Evolutionary conservation across 169 alveolate species (phyloP).

Genomic region (Cardiosporidium cionae): DNA sequence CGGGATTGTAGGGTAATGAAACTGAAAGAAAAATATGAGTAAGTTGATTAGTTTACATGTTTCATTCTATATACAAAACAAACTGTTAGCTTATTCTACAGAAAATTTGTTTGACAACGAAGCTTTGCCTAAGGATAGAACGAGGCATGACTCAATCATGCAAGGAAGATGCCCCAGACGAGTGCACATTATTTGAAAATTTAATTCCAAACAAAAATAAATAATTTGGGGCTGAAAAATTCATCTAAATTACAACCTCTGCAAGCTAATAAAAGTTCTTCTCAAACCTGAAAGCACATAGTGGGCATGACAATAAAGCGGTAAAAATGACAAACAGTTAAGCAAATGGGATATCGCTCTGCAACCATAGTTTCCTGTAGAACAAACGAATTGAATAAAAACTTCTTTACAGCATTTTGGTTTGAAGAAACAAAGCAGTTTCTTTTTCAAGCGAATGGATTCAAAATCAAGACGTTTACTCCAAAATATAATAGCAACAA

Average conservation of each 20-base stretch:
- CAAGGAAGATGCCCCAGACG: no score
- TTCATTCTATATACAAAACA: no score
- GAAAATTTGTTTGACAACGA: no score
- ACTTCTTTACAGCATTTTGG: background rate
- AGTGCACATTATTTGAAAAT: no score
- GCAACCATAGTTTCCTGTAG: constrained; percentile 61
- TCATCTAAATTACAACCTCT: no score
- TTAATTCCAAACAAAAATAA: no score
- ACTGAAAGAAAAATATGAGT: background rate
- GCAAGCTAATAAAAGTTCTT: no score
- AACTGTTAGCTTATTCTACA: no score
- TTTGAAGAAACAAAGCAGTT: constrained; percentile 4
- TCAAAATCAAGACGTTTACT: constrained; percentile 35
- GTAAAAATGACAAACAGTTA: constrained; percentile 58
- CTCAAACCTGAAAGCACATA: constrained; percentile 69
- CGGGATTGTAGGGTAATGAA: constrained; percentile 15
- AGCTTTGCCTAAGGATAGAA: no score
- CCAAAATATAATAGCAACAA: background rate
- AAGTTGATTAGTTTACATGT: background rate
- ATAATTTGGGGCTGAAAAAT: no score
- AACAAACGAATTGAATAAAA: constrained; percentile 23
- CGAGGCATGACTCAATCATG: no score
- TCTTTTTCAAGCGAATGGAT: constrained; percentile 30
- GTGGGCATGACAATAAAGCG: constrained; percentile 81
- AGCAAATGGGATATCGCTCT: constrained; percentile 68